phyloP scores from a whole-genome alignment of 352 stramenopile species.

The Globisporangium radiosum region DNA sequence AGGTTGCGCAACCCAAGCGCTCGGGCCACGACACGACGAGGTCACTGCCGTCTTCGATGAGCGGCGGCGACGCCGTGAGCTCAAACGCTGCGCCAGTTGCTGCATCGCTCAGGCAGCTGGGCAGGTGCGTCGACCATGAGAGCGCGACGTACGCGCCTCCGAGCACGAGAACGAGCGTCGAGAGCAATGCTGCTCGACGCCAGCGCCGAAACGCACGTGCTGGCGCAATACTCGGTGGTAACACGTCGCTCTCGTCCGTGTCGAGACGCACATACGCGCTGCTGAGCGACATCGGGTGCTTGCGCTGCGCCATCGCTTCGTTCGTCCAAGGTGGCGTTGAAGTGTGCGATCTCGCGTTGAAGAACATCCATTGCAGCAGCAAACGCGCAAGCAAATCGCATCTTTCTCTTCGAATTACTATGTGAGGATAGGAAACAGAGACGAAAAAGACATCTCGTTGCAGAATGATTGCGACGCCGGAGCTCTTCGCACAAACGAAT shows the following conservation, averaged over 20 bases:
- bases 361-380: neutral
- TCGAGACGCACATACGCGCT: neutral
- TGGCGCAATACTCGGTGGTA: neutral
- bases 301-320: neutral
- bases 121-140: neutral
- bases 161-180: conserved; percentile 4
- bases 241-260: neutral
- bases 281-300: neutral
- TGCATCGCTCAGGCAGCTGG: neutral
- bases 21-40: conserved; percentile 45
- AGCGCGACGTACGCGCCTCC: conserved; percentile 1
- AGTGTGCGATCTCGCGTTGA: neutral
- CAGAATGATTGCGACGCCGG: too few relatives aligned
- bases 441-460: too few relatives aligned
- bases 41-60: conserved; percentile 38
- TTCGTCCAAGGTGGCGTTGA: neutral
- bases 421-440: too few relatives aligned
- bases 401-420: too few relatives aligned
- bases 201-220: neutral
- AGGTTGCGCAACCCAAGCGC: conserved; percentile 11
- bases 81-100: neutral
- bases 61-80: conserved; percentile 21
- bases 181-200: conserved; percentile 2
- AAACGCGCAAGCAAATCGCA: too few relatives aligned
- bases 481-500: too few relatives aligned